Evolutionary conservation across 768 basidiomycete species (phyloP).

Genomic region (Lactarius deliciosus): DNA sequence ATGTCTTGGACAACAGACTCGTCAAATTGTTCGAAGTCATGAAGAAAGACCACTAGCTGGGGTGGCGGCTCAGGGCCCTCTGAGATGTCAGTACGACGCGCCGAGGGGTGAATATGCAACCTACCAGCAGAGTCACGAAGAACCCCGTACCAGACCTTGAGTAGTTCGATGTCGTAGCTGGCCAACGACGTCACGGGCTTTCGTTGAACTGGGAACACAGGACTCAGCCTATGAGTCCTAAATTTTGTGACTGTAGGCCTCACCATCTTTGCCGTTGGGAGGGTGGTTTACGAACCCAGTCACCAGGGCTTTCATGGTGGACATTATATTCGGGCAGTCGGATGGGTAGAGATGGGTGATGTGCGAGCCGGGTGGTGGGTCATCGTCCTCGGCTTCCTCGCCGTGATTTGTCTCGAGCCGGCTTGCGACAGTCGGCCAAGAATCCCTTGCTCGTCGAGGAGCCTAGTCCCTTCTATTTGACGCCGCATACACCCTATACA

Average conservation of each 20-base stretch:
- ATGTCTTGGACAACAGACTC: constrained; percentile 61
- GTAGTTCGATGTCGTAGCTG: constrained; percentile 57
- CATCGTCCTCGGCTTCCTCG: constrained; percentile 15
- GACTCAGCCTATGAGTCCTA: neutral
- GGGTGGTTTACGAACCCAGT: constrained; percentile 26
- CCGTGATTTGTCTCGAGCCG: constrained; percentile 14
- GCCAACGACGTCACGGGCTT: constrained; percentile 54
- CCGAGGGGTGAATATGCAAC: neutral
- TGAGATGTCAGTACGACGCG: constrained; percentile 25
- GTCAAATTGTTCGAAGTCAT: constrained; percentile 76
- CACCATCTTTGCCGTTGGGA: constrained; percentile 28
- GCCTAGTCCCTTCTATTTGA: constrained; percentile 9
- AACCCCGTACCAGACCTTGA: constrained; percentile 59
- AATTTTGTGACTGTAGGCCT: neutral
- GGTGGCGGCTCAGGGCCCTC: constrained; percentile 30
- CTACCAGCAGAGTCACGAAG: constrained; percentile 34
- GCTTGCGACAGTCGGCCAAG: constrained; percentile 13
- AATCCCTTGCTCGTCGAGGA: constrained; percentile 24
- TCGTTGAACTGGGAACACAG: constrained; percentile 42
- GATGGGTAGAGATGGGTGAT: constrained; percentile 26
- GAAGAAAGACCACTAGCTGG: constrained; percentile 59
- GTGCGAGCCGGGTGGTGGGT: constrained; percentile 14
- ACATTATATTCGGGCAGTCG: constrained; percentile 28
- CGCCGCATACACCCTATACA: neutral
- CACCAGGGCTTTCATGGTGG: constrained; percentile 30